Conservation (phyloP, 345 rosid species). For the Melastoma malabathricum region DNA sequence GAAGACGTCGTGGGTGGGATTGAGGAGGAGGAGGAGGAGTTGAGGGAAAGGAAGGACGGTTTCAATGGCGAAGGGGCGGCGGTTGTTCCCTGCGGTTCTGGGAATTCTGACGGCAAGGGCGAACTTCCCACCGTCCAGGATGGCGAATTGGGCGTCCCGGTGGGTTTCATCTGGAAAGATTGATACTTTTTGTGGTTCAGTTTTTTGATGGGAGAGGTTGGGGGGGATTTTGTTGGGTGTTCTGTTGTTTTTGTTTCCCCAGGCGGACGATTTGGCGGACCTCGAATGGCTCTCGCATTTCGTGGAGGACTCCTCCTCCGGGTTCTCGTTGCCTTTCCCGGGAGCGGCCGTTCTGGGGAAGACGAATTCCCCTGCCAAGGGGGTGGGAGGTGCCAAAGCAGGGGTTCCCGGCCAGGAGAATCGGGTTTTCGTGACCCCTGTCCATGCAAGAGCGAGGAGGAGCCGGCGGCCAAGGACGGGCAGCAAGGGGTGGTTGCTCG, state of each 20-base stretch:
- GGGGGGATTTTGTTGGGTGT: background rate
- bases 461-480: slow-evolving; percentile 49
- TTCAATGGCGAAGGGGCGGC: background rate
- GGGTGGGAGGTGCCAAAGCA: background rate
- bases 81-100: background rate
- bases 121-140: too few species aligned
- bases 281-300: slow-evolving; percentile 90
- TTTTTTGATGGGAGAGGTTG: slow-evolving; percentile 8
- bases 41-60: slow-evolving; percentile 3
- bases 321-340: slow-evolving; percentile 23
- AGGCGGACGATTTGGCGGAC: slow-evolving; percentile 64
- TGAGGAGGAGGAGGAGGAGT: slow-evolving; percentile 9
- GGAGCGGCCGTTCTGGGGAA: slow-evolving; percentile 13
- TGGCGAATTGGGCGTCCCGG: background rate
- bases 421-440: slow-evolving; percentile 7
- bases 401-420: slow-evolving; percentile 8
- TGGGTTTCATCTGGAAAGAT: background rate
- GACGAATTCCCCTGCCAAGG: slow-evolving; percentile 16
- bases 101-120: too few species aligned
- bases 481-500: slow-evolving; percentile 43
- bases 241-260: slow-evolving; percentile 10
- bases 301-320: slow-evolving; percentile 73
- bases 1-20: slow-evolving; percentile 25
- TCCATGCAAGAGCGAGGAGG: slow-evolving; percentile 60
- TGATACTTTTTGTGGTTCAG: background rate